A percentile compares a stretch with the other conserved stretches of the same genome.
phyloP scores from a whole-genome alignment of 2,329 filamentous ascomycete genomes.

The Xylaria sp. region DNA sequence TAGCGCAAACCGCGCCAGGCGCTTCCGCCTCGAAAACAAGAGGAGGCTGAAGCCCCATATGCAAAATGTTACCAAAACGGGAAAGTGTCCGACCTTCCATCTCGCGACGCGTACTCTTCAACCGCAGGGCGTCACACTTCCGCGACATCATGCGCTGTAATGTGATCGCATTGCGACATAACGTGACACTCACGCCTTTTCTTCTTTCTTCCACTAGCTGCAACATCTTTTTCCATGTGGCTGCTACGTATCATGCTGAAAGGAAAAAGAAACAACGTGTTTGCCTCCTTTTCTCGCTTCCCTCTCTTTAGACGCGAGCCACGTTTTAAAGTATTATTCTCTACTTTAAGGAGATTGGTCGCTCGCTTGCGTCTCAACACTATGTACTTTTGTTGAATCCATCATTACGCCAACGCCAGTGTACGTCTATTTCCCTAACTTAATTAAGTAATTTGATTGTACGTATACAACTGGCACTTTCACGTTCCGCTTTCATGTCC shows the following conservation, averaged over 20 bases:
- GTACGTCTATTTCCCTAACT: neutral
- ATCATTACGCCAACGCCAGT: neutral
- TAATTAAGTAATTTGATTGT: neutral
- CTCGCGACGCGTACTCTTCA: neutral
- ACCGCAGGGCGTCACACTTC: constrained; percentile 1
- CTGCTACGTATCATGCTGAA: neutral
- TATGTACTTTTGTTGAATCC: constrained; percentile 17
- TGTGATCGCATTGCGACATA: neutral
- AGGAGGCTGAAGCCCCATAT: constrained; percentile 20
- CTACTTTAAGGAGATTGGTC: neutral
- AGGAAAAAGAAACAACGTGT: constrained; percentile 8
- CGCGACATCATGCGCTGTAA: neutral
- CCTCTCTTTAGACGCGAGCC: neutral
- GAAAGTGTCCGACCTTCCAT: constrained; percentile 2
- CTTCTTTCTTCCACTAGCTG: neutral
- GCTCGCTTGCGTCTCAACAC: neutral
- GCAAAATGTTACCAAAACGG: constrained; percentile 5
- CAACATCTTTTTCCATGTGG: neutral
- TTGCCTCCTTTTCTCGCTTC: neutral
- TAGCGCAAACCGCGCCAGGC: neutral
- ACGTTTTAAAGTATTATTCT: constrained; percentile 8
- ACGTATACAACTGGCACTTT: neutral
- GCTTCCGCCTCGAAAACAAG: neutral
- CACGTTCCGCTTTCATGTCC: neutral
- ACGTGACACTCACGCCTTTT: constrained; percentile 2